Percentiles rank a stretch among this genome's conserved stretches.
Conservation (phyloP, 179 eudicot species). For the Amaranthus tricolor region DNA sequence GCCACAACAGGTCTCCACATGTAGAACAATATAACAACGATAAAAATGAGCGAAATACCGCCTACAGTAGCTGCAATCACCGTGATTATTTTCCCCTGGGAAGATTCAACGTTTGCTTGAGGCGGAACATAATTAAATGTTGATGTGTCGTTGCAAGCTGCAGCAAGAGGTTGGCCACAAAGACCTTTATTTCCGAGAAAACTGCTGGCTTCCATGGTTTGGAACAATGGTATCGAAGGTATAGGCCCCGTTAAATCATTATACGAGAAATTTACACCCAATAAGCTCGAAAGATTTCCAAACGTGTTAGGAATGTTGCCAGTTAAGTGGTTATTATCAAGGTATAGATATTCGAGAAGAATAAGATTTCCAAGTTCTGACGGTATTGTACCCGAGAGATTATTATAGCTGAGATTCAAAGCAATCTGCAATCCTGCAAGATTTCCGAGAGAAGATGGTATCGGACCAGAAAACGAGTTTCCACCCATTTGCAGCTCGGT, state of each 20-base stretch:
- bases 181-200: constrained; percentile 70
- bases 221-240: constrained; percentile 67
- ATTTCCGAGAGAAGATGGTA: constrained; percentile 65
- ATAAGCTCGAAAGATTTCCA: constrained; percentile 69
- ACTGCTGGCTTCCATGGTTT: constrained; percentile 58
- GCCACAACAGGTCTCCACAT: constrained; percentile 61
- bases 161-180: constrained; percentile 67
- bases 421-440: constrained; percentile 77
- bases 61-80: constrained; percentile 61
- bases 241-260: constrained; percentile 76
- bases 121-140: constrained; percentile 27
- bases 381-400: constrained; percentile 71
- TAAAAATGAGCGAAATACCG: constrained; percentile 74
- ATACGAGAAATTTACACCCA: constrained; percentile 70
- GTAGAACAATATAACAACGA: constrained; percentile 50
- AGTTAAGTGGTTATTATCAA: constrained; percentile 68
- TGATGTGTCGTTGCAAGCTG: constrained; percentile 35
- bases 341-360: constrained; percentile 61
- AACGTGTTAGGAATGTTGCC: constrained; percentile 78
- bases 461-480: constrained; percentile 60
- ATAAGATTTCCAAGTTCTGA: constrained; percentile 74
- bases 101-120: constrained; percentile 25
- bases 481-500: constrained; percentile 89
- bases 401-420: constrained; percentile 71
- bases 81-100: constrained; percentile 55